phyloP scores from a whole-genome alignment of 176 grass and related monocot genomes.

The Poa annua region DNA sequence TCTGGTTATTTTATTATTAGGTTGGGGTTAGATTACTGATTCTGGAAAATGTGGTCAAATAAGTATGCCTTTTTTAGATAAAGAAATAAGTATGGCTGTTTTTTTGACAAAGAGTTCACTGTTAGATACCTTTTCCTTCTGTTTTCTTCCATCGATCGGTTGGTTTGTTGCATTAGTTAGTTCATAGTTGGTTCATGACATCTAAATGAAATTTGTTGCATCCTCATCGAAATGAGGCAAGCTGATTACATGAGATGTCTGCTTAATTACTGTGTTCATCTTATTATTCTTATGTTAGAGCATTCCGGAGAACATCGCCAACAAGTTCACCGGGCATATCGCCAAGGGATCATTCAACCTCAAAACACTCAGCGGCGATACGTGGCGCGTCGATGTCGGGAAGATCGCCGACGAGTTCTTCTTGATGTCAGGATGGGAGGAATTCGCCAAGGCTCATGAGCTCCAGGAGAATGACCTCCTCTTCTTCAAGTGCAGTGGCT shows the following conservation, averaged over 20 bases:
- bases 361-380: constrained; percentile 35
- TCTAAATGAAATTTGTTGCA: background rate
- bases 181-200: background rate
- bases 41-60: background rate
- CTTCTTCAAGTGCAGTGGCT: constrained; percentile 46
- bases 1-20: background rate
- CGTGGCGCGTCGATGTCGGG: constrained; percentile 32
- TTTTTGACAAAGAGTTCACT: background rate
- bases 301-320: constrained; percentile 49
- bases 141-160: background rate
- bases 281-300: background rate
- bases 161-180: background rate
- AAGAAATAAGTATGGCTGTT: no score
- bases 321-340: constrained; percentile 32
- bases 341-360: constrained; percentile 29
- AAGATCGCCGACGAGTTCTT: constrained; percentile 39
- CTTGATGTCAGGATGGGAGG: constrained; percentile 48
- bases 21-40: background rate
- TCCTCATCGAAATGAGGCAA: background rate
- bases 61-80: background rate
- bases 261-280: background rate
- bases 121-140: background rate
- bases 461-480: constrained; percentile 51
- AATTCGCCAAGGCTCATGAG: constrained; percentile 58
- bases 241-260: background rate